Conservation (phyloP, 1,284 basidiomycete genomes). For the Pulveroboletus sp. region DNA sequence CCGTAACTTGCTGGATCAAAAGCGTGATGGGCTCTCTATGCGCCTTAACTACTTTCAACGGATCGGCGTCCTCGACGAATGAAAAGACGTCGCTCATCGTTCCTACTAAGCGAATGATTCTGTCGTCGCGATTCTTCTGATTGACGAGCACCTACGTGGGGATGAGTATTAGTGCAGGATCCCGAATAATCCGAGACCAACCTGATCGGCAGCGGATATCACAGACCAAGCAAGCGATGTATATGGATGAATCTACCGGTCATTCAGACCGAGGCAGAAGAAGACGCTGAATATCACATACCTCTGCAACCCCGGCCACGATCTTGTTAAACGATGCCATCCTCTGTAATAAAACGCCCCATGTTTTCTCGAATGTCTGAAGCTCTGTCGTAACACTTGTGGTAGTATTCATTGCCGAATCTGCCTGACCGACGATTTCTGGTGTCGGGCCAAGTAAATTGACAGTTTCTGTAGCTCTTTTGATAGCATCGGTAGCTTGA, state of each 20-base stretch:
- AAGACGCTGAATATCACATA: background rate
- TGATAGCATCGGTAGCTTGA: slow-evolving; percentile 22
- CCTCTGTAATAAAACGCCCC: slow-evolving; percentile 19
- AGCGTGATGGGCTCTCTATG: slow-evolving; percentile 10
- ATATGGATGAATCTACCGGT: slow-evolving; percentile 22
- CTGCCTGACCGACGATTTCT: background rate
- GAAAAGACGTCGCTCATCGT: slow-evolving; percentile 15
- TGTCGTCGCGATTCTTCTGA: slow-evolving; percentile 18
- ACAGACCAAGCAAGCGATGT: slow-evolving; percentile 26
- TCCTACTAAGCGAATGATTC: slow-evolving; percentile 13
- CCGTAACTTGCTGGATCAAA: slow-evolving; percentile 28
- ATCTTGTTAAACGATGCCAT: slow-evolving; percentile 15
- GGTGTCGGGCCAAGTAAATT: background rate
- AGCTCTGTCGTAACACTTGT: background rate
- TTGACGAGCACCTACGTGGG: slow-evolving; percentile 19
- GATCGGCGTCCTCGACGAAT: slow-evolving; percentile 15
- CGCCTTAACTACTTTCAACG: slow-evolving; percentile 8
- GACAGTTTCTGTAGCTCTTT: background rate
- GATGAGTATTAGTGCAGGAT: background rate
- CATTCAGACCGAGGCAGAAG: background rate
- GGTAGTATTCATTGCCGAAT: background rate
- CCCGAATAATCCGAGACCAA: background rate
- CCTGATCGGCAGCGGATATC: slow-evolving; percentile 25
- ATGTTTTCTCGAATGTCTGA: slow-evolving; percentile 22
- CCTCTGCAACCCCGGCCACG: slow-evolving; percentile 15